These are phyloP conservation scores for Cyberlindnera maritima DNA, from an alignment of 805 yeast genomes.

Conservation along the genomic window DNA sequence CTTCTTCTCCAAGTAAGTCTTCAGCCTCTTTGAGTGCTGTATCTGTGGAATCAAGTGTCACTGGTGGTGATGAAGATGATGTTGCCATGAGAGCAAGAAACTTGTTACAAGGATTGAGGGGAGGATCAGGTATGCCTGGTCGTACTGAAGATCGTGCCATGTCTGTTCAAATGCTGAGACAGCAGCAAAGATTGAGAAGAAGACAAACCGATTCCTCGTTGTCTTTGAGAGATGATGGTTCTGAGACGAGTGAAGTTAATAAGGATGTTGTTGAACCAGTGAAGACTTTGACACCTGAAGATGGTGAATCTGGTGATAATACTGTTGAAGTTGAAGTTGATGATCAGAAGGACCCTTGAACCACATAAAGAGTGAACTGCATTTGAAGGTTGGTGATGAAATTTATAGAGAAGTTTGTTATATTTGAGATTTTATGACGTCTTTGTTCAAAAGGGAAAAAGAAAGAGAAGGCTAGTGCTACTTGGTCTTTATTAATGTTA, in stretches of 20 bases:
- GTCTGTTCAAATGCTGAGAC: slow-evolving; percentile 43
- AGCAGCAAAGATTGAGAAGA: slow-evolving; percentile 34
- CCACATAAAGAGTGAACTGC: not conserved
- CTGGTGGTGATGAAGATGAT: slow-evolving; percentile 34
- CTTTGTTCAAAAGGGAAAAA: no score
- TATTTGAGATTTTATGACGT: not conserved
- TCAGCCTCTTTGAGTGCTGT: not conserved
- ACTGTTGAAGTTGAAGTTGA: slow-evolving; percentile 1
- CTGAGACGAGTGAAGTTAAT: not conserved
- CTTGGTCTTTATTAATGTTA: slow-evolving; percentile 2
- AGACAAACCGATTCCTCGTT: slow-evolving; percentile 15
- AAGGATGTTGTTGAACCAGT: not conserved
- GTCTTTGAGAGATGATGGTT: slow-evolving; percentile 3
- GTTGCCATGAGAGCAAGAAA: slow-evolving; percentile 61
- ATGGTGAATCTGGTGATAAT: slow-evolving; percentile 2
- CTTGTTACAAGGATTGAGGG: slow-evolving; percentile 58
- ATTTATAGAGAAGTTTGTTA: not conserved
- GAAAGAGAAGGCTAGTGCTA: not conserved
- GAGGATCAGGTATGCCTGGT: slow-evolving; percentile 19
- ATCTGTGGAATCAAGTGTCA: slow-evolving; percentile 9
- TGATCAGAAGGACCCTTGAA: not conserved
- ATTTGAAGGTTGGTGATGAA: no score
- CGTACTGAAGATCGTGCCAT: slow-evolving; percentile 32
- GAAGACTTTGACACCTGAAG: not conserved
- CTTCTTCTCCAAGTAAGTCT: slow-evolving; percentile 19